Base-by-base conservation (phyloP, 2,329 filamentous ascomycete genomes). In the Trichothecium sympodiale region DNA sequence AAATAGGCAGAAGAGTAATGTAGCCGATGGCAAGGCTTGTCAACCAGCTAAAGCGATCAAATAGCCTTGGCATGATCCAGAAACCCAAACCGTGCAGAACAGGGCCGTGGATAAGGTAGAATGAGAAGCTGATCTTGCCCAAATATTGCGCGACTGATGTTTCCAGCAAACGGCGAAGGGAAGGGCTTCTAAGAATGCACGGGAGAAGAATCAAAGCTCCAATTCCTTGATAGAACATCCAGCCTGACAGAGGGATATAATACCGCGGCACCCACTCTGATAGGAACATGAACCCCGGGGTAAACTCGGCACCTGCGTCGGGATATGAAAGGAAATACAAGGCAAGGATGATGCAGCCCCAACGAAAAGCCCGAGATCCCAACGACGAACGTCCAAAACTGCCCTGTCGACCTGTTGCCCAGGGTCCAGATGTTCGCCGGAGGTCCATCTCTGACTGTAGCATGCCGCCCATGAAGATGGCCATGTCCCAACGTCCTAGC, bases 1-100 rank as follows among this genome's bases (percentile, higher is more conserved):
- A 52, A 1, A 56, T 38, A 9, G 35, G 42, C 34, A 60, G 31
- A 23, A 60, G 30, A 6, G 50, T 29, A 6, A 52, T 37, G 41
- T 51, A 62, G 3, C 59, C 58, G 3, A 60, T 38, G 0, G 49
- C 36, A 27, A 50, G 57, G 0, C 53, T 59, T 2, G 41, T 41
- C 2, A 38, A 38, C 14, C 45, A 43, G 5, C 57, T 57, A 12
- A 62, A 49, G 10, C 36, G 44, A 15, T 62, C 59, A 30, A 62
- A 62, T 3, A 62, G 43, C 8, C 57, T 43, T 5, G 59, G 59
- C 59, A 62, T 61, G 30, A 84, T 33, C 40, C 77, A 63, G 50
- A 83, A 75, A 28, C 75, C 77, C 4, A 80, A 40, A 2, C 63
- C 63, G 60, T 67, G 71, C 4, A 81, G 52, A 1, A 82, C 54